A percentile compares a stretch with the other conserved stretches of the same genome.
Conservation (phyloP, 345 rosid genomes). For the Raphanus raphanistrum region DNA sequence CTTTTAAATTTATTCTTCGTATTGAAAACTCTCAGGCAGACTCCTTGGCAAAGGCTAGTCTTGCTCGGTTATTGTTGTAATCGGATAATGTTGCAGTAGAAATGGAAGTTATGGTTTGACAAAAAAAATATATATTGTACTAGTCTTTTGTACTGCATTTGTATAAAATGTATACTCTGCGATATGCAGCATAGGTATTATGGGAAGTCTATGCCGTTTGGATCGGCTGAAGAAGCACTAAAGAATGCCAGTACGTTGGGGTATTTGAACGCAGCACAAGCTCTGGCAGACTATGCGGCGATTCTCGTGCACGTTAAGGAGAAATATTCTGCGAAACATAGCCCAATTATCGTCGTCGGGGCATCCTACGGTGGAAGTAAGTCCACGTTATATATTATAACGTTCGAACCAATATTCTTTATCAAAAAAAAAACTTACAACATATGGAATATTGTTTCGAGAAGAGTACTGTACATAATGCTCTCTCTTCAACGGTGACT, state of each 20-base stretch:
- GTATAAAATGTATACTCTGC: not conserved
- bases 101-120: too few relatives aligned
- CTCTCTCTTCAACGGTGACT: not conserved
- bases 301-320: slow-evolving; percentile 54
- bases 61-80: too few relatives aligned
- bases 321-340: slow-evolving; percentile 33
- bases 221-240: slow-evolving; percentile 48
- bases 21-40: too few relatives aligned
- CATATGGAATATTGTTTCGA: not conserved
- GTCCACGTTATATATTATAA: slow-evolving; percentile 1
- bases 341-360: slow-evolving; percentile 63
- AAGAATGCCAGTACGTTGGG: slow-evolving; percentile 49
- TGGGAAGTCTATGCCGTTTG: slow-evolving; percentile 54
- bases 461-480: not conserved
- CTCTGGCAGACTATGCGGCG: slow-evolving; percentile 59
- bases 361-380: slow-evolving; percentile 85
- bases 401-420: not conserved
- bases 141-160: not conserved
- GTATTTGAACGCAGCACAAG: slow-evolving; percentile 58
- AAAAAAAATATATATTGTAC: too few relatives aligned
- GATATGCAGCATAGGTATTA: slow-evolving; percentile 52
- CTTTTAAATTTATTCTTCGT: too few relatives aligned
- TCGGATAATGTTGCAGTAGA: too few relatives aligned
- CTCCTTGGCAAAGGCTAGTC: too few relatives aligned
- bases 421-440: not conserved